Percentiles rank a stretch among this genome's conserved stretches.
Evolutionary conservation across 495 filamentous ascomycete species (phyloP).

Genomic region (Hypomontagnella submonticulosa): DNA sequence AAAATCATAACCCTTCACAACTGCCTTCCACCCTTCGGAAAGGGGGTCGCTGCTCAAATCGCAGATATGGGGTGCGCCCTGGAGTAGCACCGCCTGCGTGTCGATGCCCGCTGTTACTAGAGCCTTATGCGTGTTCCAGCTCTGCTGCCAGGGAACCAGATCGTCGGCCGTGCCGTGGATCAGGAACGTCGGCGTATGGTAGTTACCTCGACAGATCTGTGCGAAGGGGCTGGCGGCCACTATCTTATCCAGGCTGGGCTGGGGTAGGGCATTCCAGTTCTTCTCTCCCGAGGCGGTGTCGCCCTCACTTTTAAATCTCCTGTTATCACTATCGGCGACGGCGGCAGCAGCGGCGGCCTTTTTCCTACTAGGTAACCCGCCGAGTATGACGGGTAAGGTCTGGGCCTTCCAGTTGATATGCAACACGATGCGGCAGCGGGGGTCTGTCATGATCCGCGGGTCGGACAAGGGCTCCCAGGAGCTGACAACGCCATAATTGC

Average conservation of each 20-base stretch:
- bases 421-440: no score
- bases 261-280: background rate
- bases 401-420: constrained; percentile 12
- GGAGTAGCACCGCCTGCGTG: no score
- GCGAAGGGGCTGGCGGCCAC: background rate
- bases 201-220: background rate
- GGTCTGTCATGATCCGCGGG: background rate
- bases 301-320: no score
- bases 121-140: background rate
- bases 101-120: background rate
- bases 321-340: background rate
- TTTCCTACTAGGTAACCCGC: no score
- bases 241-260: background rate
- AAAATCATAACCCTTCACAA: no score
- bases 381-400: background rate
- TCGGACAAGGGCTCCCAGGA: constrained; percentile 4
- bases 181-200: constrained; percentile 5
- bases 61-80: no score
- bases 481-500: background rate
- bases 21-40: no score
- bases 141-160: constrained; percentile 10
- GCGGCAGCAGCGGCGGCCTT: no score
- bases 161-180: constrained; percentile 2
- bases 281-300: no score
- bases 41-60: no score